Conservation (phyloP, 352 stramenopile genomes). For the Pythium aphanidermatum region DNA sequence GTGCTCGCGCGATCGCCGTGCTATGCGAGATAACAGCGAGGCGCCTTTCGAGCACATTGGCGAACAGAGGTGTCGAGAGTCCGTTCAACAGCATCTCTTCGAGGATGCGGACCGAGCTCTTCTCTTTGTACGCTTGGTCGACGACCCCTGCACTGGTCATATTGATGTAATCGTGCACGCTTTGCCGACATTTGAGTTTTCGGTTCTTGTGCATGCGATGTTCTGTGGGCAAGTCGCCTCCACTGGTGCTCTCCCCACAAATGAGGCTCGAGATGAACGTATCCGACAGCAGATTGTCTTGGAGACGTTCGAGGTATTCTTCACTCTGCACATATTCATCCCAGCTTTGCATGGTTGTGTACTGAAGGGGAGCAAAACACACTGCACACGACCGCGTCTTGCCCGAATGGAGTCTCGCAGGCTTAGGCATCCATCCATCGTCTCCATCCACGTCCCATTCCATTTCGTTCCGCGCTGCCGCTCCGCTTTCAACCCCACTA, state of each 20-base stretch:
- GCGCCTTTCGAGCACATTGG: conserved; percentile 66
- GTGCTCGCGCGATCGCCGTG: conserved; percentile 43
- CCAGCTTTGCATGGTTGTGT: conserved; percentile 59
- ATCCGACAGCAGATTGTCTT: conserved; percentile 70
- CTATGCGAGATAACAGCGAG: conserved; percentile 82
- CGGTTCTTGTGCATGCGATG: conserved; percentile 84
- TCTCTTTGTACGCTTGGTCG: conserved; percentile 64
- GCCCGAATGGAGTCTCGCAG: conserved; percentile 68
- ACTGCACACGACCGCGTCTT: conserved; percentile 68
- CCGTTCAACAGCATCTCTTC: conserved; percentile 79
- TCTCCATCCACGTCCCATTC: conserved; percentile 32
- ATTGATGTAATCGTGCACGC: conserved; percentile 67
- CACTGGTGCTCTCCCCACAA: conserved; percentile 58
- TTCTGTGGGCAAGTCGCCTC: conserved; percentile 73
- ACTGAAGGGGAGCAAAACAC: conserved; percentile 76
- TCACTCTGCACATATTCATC: conserved; percentile 82
- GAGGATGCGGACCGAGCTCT: conserved; percentile 62
- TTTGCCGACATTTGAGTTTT: conserved; percentile 77
- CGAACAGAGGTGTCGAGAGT: conserved; percentile 72
- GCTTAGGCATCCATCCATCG: conserved; percentile 83
- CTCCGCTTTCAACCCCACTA: conserved; percentile 1
- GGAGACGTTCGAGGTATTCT: conserved; percentile 63
- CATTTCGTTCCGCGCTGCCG: not conserved
- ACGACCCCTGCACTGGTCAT: conserved; percentile 80
- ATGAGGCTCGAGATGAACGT: conserved; percentile 74